Conservation (phyloP, 163 green algal species). For the Dunaliella salina region DNA sequence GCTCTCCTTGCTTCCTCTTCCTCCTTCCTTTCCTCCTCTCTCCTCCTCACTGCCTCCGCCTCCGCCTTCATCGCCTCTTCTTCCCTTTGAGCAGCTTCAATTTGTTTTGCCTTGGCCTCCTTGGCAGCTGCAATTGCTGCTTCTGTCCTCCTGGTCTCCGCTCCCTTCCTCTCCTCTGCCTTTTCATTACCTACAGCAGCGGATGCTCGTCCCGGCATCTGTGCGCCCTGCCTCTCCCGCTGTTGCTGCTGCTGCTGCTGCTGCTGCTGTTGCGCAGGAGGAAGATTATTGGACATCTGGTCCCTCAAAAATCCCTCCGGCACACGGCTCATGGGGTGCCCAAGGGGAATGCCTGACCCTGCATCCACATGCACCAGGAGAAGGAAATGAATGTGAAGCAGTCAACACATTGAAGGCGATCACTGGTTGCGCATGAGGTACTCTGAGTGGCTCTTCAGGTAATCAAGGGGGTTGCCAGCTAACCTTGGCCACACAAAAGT, state of each 20-base stretch:
- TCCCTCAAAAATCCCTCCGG: background rate
- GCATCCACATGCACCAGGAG: background rate
- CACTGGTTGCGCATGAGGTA: no score
- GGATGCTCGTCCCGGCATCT: no score
- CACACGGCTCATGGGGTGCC: background rate
- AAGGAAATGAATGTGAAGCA: no score
- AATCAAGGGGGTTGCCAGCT: no score
- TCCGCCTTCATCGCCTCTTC: background rate
- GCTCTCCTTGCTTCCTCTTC: background rate
- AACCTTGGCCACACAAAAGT: no score
- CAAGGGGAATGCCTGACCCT: background rate
- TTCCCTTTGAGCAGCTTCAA: background rate
- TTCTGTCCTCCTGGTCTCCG: no score
- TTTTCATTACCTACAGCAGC: no score
- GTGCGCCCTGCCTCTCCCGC: background rate
- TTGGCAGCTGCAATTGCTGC: background rate
- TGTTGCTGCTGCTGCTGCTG: background rate
- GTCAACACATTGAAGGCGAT: no score
- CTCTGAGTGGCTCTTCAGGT: no score
- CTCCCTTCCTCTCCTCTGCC: no score
- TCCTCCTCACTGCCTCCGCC: background rate
- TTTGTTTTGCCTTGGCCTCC: background rate
- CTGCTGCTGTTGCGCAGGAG: background rate
- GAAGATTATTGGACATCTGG: background rate
- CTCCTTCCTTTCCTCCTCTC: background rate